Percentiles rank a stretch among this genome's conserved stretches.
Evolutionary conservation across 305 asterid species (phyloP).

Genomic region (Fraxinus paxiana): DNA sequence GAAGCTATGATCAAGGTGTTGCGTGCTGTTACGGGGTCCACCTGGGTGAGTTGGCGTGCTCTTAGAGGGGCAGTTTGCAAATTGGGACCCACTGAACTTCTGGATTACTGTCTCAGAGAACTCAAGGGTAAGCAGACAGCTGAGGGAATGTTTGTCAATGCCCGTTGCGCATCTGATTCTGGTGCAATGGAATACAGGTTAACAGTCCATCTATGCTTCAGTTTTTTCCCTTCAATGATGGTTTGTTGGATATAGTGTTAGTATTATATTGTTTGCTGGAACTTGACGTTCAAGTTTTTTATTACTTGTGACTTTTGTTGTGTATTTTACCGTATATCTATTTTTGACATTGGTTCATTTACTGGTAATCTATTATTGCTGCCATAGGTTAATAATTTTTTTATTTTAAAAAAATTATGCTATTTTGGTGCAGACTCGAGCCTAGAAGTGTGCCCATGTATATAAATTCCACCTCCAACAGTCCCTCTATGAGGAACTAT

Average conservation of each 20-base stretch:
- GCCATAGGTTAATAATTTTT: not conserved
- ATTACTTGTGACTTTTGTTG: not conserved
- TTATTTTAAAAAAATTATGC: not conserved
- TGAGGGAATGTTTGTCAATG: conserved; percentile 63
- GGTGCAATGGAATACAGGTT: conserved; percentile 87
- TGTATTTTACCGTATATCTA: not conserved
- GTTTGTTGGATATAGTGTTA: not conserved
- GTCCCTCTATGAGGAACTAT: conserved; percentile 24
- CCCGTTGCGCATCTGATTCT: conserved; percentile 61
- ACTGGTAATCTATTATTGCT: not conserved
- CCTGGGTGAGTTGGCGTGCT: conserved; percentile 95
- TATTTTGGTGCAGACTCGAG: conserved; percentile 57
- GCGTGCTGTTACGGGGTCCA: conserved; percentile 76
- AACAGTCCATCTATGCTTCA: not conserved
- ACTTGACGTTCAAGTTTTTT: not conserved
- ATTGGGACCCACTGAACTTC: conserved; percentile 71
- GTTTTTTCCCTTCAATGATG: not conserved
- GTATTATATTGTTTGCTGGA: not conserved
- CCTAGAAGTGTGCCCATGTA: conserved; percentile 43
- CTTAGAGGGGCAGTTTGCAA: conserved; percentile 88
- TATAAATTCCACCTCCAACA: conserved; percentile 23
- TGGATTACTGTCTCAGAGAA: conserved; percentile 85
- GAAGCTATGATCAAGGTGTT: conserved; percentile 82
- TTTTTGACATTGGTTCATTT: not conserved
- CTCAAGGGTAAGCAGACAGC: conserved; percentile 73